Evolutionary conservation across 768 basidiomycete genomes (phyloP).

Genomic region (Brasilioporus rufonigricans): DNA sequence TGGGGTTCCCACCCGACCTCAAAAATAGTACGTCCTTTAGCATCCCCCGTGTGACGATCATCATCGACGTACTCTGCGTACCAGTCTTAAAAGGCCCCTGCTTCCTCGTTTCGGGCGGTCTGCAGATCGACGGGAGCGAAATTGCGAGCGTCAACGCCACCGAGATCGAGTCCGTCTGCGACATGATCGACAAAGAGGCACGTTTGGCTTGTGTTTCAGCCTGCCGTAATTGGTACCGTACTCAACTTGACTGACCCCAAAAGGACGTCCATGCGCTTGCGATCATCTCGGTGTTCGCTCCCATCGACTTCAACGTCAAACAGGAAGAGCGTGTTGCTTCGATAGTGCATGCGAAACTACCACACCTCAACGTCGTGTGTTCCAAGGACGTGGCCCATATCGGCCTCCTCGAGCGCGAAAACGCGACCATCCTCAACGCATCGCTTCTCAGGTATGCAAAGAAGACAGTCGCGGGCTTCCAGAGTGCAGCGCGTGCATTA

Average conservation of each 20-base stretch:
- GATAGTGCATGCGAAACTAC: slow-evolving; percentile 41
- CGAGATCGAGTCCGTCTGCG: slow-evolving; percentile 46
- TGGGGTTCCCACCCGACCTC: slow-evolving; percentile 45
- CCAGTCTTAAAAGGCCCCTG: slow-evolving; percentile 30
- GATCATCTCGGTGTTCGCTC: slow-evolving; percentile 47
- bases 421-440: slow-evolving; percentile 66
- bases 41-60: neutral
- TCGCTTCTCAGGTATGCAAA: slow-evolving; percentile 59
- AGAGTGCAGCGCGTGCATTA: slow-evolving; percentile 46
- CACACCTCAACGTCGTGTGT: slow-evolving; percentile 46
- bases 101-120: slow-evolving; percentile 37
- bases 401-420: slow-evolving; percentile 62
- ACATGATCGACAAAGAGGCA: slow-evolving; percentile 34
- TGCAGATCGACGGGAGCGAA: slow-evolving; percentile 48
- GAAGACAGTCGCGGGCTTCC: slow-evolving; percentile 53
- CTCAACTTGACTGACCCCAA: slow-evolving; percentile 3
- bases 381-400: slow-evolving; percentile 58
- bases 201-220: slow-evolving; percentile 1
- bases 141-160: slow-evolving; percentile 41
- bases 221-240: neutral
- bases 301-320: slow-evolving; percentile 41
- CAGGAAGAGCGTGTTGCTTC: slow-evolving; percentile 48
- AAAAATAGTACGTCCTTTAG: slow-evolving; percentile 24
- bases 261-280: slow-evolving; percentile 37
- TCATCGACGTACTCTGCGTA: neutral